Evolutionary conservation across 805 yeast genomes (phyloP), one percentile per base, ranked within the genome.

Genomic region (Candida sonorensis): DNA sequence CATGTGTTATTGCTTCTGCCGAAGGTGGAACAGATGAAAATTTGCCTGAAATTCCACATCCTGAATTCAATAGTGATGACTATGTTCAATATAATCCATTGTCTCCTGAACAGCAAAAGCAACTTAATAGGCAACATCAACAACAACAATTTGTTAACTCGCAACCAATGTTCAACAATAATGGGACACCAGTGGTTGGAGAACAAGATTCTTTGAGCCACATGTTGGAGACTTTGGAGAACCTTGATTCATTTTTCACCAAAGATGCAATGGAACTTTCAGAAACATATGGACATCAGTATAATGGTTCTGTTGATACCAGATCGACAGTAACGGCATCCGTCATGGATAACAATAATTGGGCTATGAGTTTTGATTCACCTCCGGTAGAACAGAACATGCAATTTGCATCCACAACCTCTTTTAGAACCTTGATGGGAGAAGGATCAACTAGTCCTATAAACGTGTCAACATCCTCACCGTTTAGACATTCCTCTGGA

Each of bases 201-300:
- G 86, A 75, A 33, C 75, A 69, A 22, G 86, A 80, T 36, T 80
- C 94, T 0, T 65, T 87, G 46, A 82, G 88, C 48, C 81, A 86
- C 49, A 85, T 87, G 83, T 81, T 94, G 79, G 94, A 94, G 2
- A 92, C 92, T 10, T 64, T 87, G 41, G 95, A 87, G 48, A 87
- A 85, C 44, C 66, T 87, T 44, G 95, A 87, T 50, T 80, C 90
- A 8, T 87, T 87, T 50, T 87, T 87, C 57, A 82, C 94, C 0
- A 81, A 77, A 36, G 81, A 75, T 26, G 39, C 47, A 11, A 41
- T 50, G 34, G 59, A 50, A 21, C 30, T 49, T 12, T 38, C 51
- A 7, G 46, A 44, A 4, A 37, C 45, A 7, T 50, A 49, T 34
- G 59, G 60, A 24, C 75, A 70, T 40, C 54, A 52, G 18, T 72